Base-by-base conservation (phyloP, 31 red algal species). In the Asparagopsis taxiformis region DNA sequence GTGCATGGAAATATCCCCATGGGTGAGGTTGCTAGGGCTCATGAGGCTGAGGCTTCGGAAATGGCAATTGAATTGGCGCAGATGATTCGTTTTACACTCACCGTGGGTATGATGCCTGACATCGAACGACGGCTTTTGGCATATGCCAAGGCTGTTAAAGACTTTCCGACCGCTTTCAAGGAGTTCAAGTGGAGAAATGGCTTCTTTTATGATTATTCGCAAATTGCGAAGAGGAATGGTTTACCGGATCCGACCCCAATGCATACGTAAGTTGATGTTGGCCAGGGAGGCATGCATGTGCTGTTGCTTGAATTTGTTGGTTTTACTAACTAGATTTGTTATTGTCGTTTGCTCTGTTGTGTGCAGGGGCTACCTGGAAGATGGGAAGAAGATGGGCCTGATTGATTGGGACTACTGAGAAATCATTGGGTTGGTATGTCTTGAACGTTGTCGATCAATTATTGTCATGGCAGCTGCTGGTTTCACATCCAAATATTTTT, bases 131-230 rank as follows among this genome's bases (percentile, higher is more conserved):
- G 90, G 51, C 46, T 88, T 24, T 41, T 90, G 4, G 87, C 88
- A 29, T 99, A 99, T 72, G 72, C 53, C 2, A 68, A 51, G 36
- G 51, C 41, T 24, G 86, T 99, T 16, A 74, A 87, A 43, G 87
- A 94, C 60, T 99, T 94, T 41, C 90, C 81, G 2, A 91, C 96
- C n/a, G 85, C 68, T 13, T 54, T 99, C 35, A 99, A 99, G 55
- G 96, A 99, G 74, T 92, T 94, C 69, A 70, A 73, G 53, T 99
- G 91, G 91, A 76, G 96, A 33, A 99, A 99, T 55, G 91, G 91
- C 19, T 99, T 83, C 56, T 99, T 99, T 59, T 94, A 94, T 53
- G 70, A 88, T 30, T 87, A 79, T 58, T 94, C 91, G 11, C 60
- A 74, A 62, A 41, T 87, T 17, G 91, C 91, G 9, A 81, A 50